These are phyloP conservation scores for Aureobasidium sp. DNA, from an alignment of 2,329 filamentous ascomycete genomes.

Conservation along the genomic window DNA sequence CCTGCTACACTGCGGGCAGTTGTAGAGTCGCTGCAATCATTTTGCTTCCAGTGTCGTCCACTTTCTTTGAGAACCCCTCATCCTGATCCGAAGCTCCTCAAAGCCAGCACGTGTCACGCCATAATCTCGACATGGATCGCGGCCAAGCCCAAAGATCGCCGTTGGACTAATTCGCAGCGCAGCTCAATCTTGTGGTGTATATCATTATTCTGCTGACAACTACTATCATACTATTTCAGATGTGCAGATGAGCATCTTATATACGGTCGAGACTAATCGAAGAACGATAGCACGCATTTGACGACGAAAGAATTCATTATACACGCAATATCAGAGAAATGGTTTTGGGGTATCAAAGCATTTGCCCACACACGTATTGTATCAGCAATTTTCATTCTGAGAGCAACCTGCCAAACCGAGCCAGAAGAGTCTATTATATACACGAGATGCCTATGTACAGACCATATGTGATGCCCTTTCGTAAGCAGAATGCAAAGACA, in stretches of 20 bases:
- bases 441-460: no score
- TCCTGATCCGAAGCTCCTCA: not conserved
- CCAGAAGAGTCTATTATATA: no score
- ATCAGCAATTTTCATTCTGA: no score
- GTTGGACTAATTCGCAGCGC: slow-evolving; percentile 40
- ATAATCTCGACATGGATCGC: slow-evolving; percentile 17
- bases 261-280: no score
- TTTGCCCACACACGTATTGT: no score
- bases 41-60: not conserved
- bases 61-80: not conserved
- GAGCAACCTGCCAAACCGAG: no score
- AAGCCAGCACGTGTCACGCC: slow-evolving; percentile 7
- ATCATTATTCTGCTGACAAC: not conserved
- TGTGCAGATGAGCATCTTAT: not conserved
- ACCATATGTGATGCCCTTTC: no score
- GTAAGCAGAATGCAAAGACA: no score
- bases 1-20: not conserved
- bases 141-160: slow-evolving; percentile 22
- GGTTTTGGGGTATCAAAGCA: no score
- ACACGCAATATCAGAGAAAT: no score
- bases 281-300: no score
- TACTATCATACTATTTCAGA: not conserved
- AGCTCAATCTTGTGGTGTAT: slow-evolving; percentile 43
- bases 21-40: not conserved
- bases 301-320: no score